Conservation (phyloP, 257 asterid genomes). For the Solanum etuberosum region DNA sequence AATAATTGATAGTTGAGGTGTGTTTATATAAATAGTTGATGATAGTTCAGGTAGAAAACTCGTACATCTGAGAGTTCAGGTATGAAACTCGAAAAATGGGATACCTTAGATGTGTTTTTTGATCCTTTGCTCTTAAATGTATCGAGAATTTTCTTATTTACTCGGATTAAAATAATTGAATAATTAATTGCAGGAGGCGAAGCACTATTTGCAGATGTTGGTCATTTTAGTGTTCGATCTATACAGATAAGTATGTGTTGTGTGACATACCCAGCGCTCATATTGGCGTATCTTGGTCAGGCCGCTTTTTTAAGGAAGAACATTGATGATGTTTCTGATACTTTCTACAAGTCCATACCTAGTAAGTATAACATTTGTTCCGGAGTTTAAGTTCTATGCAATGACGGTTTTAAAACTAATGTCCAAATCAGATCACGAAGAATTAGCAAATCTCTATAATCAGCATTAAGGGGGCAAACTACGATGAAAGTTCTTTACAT, state of each 20-base stretch:
- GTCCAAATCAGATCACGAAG: too few species aligned
- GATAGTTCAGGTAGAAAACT: not conserved
- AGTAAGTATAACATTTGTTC: constrained; percentile 2
- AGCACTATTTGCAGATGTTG: constrained; percentile 65
- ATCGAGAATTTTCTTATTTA: not conserved
- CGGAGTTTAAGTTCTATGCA: too few species aligned
- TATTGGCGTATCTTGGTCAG: constrained; percentile 47
- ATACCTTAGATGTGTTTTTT: not conserved
- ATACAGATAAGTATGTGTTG: constrained; percentile 45
- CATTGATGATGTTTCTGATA: constrained; percentile 5
- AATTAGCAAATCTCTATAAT: too few species aligned
- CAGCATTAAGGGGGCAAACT: too few species aligned
- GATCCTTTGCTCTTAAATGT: not conserved
- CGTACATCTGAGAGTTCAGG: not conserved
- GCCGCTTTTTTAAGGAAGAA: constrained; percentile 39
- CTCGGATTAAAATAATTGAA: not conserved
- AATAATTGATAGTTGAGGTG: too few species aligned
- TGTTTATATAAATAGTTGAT: too few species aligned
- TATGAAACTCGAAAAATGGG: not conserved
- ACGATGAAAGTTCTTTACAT: not conserved
- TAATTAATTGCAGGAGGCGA: constrained; percentile 34
- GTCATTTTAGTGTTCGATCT: constrained; percentile 48
- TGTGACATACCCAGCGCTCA: constrained; percentile 33
- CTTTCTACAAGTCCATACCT: constrained; percentile 48
- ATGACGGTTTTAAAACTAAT: too few species aligned